Evolutionary conservation across 208 protist species (phyloP), one percentile per base, ranked within the genome.

Genomic region (Crithidia sp.): DNA sequence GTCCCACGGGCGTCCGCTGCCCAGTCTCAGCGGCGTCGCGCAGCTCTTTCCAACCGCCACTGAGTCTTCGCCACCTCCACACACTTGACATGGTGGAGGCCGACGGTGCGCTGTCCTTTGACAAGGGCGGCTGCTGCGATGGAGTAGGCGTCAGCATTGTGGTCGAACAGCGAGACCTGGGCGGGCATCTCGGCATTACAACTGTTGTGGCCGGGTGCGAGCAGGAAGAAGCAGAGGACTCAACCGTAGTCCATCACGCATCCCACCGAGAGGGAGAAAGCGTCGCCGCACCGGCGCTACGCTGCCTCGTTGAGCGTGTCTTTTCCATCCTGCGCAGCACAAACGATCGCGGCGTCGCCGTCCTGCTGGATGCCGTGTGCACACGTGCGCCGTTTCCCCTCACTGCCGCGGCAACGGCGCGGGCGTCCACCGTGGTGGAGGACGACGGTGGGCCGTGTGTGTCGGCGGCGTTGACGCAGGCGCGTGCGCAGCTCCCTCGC

Each of bases 171-270:
- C 47, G 80, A n/a, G 70, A 85, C 41, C 28, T 90, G 43, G 85
- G 85, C 40, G 87, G 85, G 1, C 82, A 77, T 39, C 70, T 95
- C 10, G 90, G 87, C 13, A 69, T 87, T 9, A 83, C 87, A 28
- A 85, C 74, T 9, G 83, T 92, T 19, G 76, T 79, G 2, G 89
- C 87, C 10, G 89, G 78, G 3, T 81, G 71, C 8, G 56, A 83
- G 36, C 67, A 78, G n/a, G 71, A 56, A 13, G 79, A 78, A 2
- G 10, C 67, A 8, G 76, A 85, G 56, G 12, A 60, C 6, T 7
- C 4, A 53, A 53, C 17, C 6, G 47, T 10, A 45, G 36, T 28
- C 10, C 19, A 41, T 47, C 37, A 9, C 17, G 9, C 56, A 16
- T 36, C 4, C 12, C 3, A 12, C 17, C 3, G 5, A 37, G 14